Evolutionary conservation across 1,284 basidiomycete species (phyloP), one percentile per base, ranked within the genome.

Genomic region (Schizophyllum commune): DNA sequence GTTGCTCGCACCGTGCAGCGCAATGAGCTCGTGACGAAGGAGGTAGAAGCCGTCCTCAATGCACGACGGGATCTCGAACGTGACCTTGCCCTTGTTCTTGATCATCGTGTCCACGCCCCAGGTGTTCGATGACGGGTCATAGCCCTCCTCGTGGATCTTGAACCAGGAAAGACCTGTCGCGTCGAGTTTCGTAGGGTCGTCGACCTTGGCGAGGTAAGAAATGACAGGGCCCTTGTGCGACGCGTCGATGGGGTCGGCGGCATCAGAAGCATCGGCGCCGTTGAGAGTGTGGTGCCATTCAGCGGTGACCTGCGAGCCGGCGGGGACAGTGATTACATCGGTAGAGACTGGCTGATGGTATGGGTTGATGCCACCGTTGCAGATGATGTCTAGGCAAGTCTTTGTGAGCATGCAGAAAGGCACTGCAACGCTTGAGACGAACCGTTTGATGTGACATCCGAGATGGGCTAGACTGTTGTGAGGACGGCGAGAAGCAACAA

Each of bases 361-460:
- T 0, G 82, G 81, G 68, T 83, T 84, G 67, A 84, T 83, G 32
- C 83, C 83, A 33, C 83, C 83, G 62, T 85, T 85, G 73, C 83
- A 84, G 62, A 83, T 82, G 55, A 85, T 58, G 66, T 84, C 74
- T 70, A 7, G 34, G 34, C 7, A 47, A 7, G 19, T 34, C 51
- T n/a, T 21, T 34, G 4, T 52, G 22, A 32, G 32, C 5, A 4
- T 51, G 19, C 17, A n/a, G 15, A 56, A 2, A 52, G 22, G 21
- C 13, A 21, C 62, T 47, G 51, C 17, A 57, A 52, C 20, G n/a
- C n/a, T n/a, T n/a, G n/a, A n/a, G 47, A 20, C 39, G 19, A 58
- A 66, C 67, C 78, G 69, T 82, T 83, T 0, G 81, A 83, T 4
- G 75, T 81, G 4, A 83, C 79, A 65, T 83, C 78, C 47, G 66